Evolutionary conservation across 179 eudicot genomes (phyloP), one percentile per base, ranked within the genome.

Genomic region (Spinacia oleracea): DNA sequence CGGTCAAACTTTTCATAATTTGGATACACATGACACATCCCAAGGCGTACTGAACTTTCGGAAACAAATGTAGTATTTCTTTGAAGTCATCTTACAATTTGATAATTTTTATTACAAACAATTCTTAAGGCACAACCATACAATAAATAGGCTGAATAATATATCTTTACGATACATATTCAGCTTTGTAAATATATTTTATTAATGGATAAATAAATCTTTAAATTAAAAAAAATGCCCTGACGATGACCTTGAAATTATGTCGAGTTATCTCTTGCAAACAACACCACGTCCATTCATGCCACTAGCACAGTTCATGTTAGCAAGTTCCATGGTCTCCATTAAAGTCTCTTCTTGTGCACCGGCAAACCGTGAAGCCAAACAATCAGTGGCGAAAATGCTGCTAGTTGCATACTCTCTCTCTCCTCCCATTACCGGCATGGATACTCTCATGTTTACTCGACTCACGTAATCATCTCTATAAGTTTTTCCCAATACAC

Each of bases 261-360:
- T 9, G 43, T 38, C 5, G 29, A 48, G 9, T 68, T 68, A 68
- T 11, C 72, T 68, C 72, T 35, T 68, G 72, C 72, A 68, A n/a
- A 68, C 72, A 21, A 68, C 72, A 9, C 48, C 72, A n/a, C 72
- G 72, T n/a, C 72, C 72, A 68, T 42, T 68, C 50, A 42, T 40
- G 16, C 72, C 43, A 40, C 72, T 68, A 68, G 72, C 72, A 68
- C 72, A 68, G 29, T 68, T 68, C 50, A 68, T 68, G 72, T 51
- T n/a, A 68, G 72, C 72, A 40, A 68, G 48, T 25, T 68, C 72
- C 50, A 40, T 68, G 27, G 72, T 40, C 8, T 68, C 72, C 6
- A 68, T n/a, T 68, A 51, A n/a, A 42, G 72, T 68, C 50, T 35
- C 48, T 5, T 68, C 48, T 40, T 68, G 31, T 6, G 29, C 46